Base-by-base conservation (phyloP, 2,329 filamentous ascomycete genomes). In the Trichoderma afroharzianum region DNA sequence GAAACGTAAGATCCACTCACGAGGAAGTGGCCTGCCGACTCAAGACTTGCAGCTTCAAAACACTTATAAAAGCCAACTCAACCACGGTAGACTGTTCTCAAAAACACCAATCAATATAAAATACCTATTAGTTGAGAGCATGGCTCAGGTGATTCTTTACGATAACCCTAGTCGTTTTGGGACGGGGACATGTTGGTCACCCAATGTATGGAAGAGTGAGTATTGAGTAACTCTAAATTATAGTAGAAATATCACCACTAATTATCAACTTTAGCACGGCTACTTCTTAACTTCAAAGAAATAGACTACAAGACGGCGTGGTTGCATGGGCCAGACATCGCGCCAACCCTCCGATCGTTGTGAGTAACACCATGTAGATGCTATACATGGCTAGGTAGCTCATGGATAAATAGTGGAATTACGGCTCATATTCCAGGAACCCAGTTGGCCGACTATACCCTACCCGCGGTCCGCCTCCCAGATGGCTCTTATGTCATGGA, bases 181-280 rank as follows among this genome's bases (percentile, higher is more conserved):
- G 18, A 43, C 39, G 0, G 39, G 39, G 39, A 43, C 39, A 43
- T 43, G 39, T n/a, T 43, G 39, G 39, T 43, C 39, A n/a, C 39
- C 39, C 7, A 43, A 43, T 43, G 39, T 43, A 43, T 43, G 39
- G 39, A 43, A 43, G 39, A 43, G 39, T 43, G 7, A 43, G 39
- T n/a, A n/a, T 9, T 1, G 7, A 3, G 3, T 39, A 8, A 1
- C 36, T 18, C 36, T 0, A 39, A 39, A 3, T n/a, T 0, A 2
- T 9, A n/a, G 39, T 43, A 43, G 39, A 43, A 43, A 15, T n/a
- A 3, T 43, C 15, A 43, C 39, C 39, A 43, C 39, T 43, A 43
- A 43, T n/a, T 8, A n/a, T 9, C 15, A 4, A n/a, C 15, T 0
- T 43, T 43, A 43, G 39, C 39, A 43, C 39, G 39, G 4, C 39